Evolutionary conservation across 2,329 filamentous ascomycete genomes (phyloP).

Genomic region (Magnaporthales sp.): DNA sequence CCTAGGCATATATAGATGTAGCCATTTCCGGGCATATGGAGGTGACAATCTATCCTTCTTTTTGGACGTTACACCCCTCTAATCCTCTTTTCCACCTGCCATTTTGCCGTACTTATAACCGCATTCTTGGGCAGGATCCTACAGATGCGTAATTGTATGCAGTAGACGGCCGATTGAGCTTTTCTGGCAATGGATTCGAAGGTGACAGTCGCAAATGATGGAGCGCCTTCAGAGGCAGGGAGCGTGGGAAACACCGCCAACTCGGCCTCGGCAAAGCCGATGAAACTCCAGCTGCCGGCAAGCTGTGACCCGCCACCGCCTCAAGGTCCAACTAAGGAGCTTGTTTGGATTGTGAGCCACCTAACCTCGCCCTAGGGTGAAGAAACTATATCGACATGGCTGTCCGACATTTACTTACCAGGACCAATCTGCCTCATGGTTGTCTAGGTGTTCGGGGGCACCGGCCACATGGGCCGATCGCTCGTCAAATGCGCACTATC

Average conservation of each 20-base stretch:
- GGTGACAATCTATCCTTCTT: neutral
- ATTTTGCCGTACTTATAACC: neutral
- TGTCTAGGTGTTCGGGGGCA: slow-evolving; percentile 77
- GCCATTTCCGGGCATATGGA: neutral
- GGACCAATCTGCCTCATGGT: neutral
- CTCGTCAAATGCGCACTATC: slow-evolving; percentile 74
- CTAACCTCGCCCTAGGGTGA: neutral
- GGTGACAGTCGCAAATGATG: neutral
- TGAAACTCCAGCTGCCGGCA: slow-evolving; percentile 55
- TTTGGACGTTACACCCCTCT: neutral
- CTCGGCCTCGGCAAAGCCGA: neutral
- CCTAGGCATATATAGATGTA: neutral
- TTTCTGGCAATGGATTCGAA: slow-evolving; percentile 2
- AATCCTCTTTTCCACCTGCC: neutral
- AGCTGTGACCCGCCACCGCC: slow-evolving; percentile 80
- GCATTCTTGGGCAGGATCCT: neutral
- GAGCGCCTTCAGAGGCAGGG: slow-evolving; percentile 2
- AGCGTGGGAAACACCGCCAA: neutral
- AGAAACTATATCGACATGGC: neutral
- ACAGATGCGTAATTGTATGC: neutral
- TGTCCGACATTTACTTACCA: slow-evolving; percentile 7
- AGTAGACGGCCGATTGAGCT: neutral
- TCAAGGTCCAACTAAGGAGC: slow-evolving; percentile 59
- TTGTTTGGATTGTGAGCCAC: slow-evolving; percentile 76
- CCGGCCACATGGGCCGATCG: slow-evolving; percentile 92